phyloP scores from a whole-genome alignment of 768 basidiomycete genomes.

The Chalciporus piperatus region DNA sequence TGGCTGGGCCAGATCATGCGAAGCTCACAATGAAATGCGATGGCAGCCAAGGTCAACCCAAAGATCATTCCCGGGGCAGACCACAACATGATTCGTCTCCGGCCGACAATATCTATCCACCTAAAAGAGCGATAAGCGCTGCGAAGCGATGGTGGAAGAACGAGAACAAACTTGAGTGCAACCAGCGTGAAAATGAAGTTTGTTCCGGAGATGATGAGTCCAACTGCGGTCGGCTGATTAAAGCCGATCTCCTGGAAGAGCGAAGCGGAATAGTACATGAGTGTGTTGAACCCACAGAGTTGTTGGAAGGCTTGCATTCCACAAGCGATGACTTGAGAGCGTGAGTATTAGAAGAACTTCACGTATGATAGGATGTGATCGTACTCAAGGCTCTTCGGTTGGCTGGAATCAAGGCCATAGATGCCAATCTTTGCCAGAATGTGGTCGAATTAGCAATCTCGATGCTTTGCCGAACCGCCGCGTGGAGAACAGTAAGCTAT shows the following conservation, averaged over 20 bases:
- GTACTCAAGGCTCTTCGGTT: slow-evolving; percentile 70
- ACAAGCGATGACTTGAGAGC: slow-evolving; percentile 61
- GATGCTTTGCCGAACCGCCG: slow-evolving; percentile 58
- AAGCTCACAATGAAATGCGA: slow-evolving; percentile 65
- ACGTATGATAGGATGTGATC: slow-evolving; percentile 7
- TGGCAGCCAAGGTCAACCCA: slow-evolving; percentile 58
- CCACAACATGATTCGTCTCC: slow-evolving; percentile 66
- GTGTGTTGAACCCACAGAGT: slow-evolving; percentile 80
- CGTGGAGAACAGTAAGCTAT: slow-evolving; percentile 60
- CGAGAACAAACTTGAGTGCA: slow-evolving; percentile 52
- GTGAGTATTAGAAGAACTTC: background rate
- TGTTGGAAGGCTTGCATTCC: slow-evolving; percentile 85
- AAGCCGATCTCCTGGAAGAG: slow-evolving; percentile 81
- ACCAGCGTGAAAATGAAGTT: slow-evolving; percentile 78
- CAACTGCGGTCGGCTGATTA: slow-evolving; percentile 77
- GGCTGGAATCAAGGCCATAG: slow-evolving; percentile 52
- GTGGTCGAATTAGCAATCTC: slow-evolving; percentile 62
- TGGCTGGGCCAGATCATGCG: no score
- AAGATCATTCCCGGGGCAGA: slow-evolving; percentile 74
- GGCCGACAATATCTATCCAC: slow-evolving; percentile 65
- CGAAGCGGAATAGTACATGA: slow-evolving; percentile 74
- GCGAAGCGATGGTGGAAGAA: background rate
- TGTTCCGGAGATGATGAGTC: slow-evolving; percentile 73
- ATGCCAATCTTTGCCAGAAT: slow-evolving; percentile 50
- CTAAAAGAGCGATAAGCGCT: slow-evolving; percentile 5